A percentile compares a stretch with the other conserved stretches of the same genome.
These are phyloP conservation scores for Cetraspora pellucida DNA, from an alignment of 192 early-diverging fungal genomes.

Conservation along the genomic window DNA sequence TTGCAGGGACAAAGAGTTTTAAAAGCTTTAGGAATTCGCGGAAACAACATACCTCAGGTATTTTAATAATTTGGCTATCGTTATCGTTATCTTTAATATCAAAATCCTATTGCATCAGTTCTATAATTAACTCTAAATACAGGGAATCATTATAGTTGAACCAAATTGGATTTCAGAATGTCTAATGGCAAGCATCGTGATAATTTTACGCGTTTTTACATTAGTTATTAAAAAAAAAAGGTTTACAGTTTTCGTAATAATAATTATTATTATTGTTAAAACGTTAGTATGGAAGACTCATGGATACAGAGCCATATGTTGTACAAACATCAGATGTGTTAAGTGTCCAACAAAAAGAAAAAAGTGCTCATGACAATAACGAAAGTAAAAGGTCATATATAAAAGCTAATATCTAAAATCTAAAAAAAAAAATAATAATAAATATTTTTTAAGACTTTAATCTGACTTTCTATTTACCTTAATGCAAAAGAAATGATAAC, in stretches of 20 bases:
- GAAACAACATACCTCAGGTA: neutral
- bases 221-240: too few species aligned
- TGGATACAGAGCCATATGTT: too few species aligned
- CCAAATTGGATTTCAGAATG: neutral
- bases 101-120: neutral
- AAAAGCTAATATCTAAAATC: too few species aligned
- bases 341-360: too few species aligned
- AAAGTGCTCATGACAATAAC: too few species aligned
- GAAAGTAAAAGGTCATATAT: too few species aligned
- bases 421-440: too few species aligned
- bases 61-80: neutral
- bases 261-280: neutral
- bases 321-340: too few species aligned
- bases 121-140: neutral
- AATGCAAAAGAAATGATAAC: too few species aligned
- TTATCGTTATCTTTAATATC: neutral
- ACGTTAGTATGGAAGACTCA: too few species aligned
- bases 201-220: neutral
- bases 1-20: neutral
- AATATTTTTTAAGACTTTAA: too few species aligned
- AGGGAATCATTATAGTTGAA: neutral
- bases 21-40: neutral
- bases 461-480: too few species aligned
- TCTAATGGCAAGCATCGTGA: neutral
- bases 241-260: neutral